These are phyloP conservation scores for Diddensiella transvaalensis DNA, from an alignment of 805 yeast genomes.

Conservation along the genomic window DNA sequence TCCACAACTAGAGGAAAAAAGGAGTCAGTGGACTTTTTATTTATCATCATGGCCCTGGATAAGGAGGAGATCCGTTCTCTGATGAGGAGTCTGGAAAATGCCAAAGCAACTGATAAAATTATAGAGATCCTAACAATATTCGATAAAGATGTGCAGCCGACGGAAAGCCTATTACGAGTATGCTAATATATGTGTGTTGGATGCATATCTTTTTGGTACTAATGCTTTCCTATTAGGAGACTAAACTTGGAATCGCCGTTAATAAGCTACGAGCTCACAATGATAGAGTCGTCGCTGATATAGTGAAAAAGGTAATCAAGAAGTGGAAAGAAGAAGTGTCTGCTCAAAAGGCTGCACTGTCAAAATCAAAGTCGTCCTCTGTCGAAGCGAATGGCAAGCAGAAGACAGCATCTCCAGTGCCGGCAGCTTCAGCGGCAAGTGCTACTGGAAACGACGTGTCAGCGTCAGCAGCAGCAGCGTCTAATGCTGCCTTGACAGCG, in stretches of 20 bases:
- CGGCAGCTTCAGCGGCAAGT: slow-evolving; percentile 6
- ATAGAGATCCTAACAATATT: slow-evolving; percentile 62
- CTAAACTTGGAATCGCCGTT: slow-evolving; percentile 96
- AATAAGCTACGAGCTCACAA: slow-evolving; percentile 77
- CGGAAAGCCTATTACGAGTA: slow-evolving; percentile 74
- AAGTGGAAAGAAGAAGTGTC: slow-evolving; percentile 87
- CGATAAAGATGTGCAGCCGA: slow-evolving; percentile 71
- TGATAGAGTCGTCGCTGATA: slow-evolving; percentile 53
- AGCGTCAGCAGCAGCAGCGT: slow-evolving; percentile 12
- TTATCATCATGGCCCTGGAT: slow-evolving; percentile 8
- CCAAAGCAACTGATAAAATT: slow-evolving; percentile 59
- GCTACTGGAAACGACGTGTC: slow-evolving; percentile 14
- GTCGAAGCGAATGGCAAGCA: slow-evolving; percentile 16
- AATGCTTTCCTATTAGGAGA: slow-evolving; percentile 47
- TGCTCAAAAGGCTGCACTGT: slow-evolving; percentile 36
- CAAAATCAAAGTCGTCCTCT: slow-evolving; percentile 4
- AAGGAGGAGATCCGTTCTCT: slow-evolving; percentile 68
- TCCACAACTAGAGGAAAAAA: no score
- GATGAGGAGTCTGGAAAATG: slow-evolving; percentile 70
- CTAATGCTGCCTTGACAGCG: slow-evolving; percentile 16
- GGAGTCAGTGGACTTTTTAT: no score
- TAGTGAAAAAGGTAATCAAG: slow-evolving; percentile 79
- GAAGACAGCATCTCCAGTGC: not conserved
- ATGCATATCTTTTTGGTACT: not conserved
- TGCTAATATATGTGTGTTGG: slow-evolving; percentile 15